Evolutionary conservation across 163 green algal species (phyloP).

Genomic region (Prototheca wickerhamii): DNA sequence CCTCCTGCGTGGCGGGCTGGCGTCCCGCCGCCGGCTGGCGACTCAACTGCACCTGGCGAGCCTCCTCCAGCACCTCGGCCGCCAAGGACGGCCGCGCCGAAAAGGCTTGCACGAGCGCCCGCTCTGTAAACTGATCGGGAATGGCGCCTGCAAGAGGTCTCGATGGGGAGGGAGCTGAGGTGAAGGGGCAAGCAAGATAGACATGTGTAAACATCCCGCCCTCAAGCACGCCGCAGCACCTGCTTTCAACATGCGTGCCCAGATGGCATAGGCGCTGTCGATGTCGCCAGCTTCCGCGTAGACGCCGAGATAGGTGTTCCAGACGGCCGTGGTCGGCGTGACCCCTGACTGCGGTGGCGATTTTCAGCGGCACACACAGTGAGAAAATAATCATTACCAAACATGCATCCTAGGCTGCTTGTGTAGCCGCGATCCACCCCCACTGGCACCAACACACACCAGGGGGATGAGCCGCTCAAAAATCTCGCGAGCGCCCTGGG

Average conservation of each 20-base stretch:
- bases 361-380: too few relatives aligned
- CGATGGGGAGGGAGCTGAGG: too few relatives aligned
- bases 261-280: slow-evolving; percentile 22
- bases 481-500: slow-evolving; percentile 1
- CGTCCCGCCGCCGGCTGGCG: not conserved
- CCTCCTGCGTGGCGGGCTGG: not conserved
- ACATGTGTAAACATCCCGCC: not conserved
- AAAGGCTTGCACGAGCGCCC: slow-evolving; percentile 21
- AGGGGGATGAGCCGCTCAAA: slow-evolving; percentile 16
- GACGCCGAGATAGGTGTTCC: slow-evolving; percentile 23
- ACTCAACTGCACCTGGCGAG: slow-evolving; percentile 1
- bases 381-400: too few relatives aligned
- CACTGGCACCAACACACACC: slow-evolving; percentile 5
- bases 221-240: not conserved
- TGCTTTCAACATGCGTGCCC: slow-evolving; percentile 19
- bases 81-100: slow-evolving; percentile 19
- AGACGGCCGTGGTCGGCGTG: slow-evolving; percentile 1
- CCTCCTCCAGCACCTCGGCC: slow-evolving; percentile 19
- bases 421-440: not conserved
- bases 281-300: slow-evolving; percentile 19
- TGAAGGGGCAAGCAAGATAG: too few relatives aligned
- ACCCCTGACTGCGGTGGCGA: slow-evolving; percentile 18
- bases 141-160: not conserved
- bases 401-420: too few relatives aligned
- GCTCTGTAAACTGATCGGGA: slow-evolving; percentile 19